Percentiles rank a stretch among this genome's conserved stretches.
Evolutionary conservation across 257 asterid species (phyloP).

Genomic region (Solanum dulcamara): DNA sequence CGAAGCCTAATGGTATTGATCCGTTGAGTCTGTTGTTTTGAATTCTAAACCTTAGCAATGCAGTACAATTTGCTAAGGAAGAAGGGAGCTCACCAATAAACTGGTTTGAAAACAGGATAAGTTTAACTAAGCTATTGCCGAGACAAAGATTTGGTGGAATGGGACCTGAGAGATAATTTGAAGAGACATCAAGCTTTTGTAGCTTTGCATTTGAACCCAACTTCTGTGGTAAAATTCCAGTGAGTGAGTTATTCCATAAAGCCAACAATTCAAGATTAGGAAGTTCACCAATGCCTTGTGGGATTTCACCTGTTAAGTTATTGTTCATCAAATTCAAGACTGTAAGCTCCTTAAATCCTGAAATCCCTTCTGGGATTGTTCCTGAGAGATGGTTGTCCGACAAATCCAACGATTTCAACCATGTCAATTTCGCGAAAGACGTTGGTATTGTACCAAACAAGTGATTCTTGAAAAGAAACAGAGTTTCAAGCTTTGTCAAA

Average conservation of each 20-base stretch:
- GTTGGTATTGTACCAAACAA: conserved; percentile 50
- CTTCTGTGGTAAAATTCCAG: conserved; percentile 58
- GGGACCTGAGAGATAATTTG: conserved; percentile 60
- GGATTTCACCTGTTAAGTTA: conserved; percentile 59
- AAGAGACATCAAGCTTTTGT: conserved; percentile 62
- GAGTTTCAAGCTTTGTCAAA: conserved; percentile 30
- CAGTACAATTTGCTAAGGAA: conserved; percentile 49
- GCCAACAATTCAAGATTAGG: conserved; percentile 43
- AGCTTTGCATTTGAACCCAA: conserved; percentile 64
- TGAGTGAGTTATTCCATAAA: conserved; percentile 76
- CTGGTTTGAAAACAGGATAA: conserved; percentile 63
- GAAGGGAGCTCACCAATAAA: conserved; percentile 57
- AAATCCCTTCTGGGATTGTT: conserved; percentile 37
- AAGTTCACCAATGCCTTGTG: conserved; percentile 58
- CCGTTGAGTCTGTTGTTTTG: conserved; percentile 75
- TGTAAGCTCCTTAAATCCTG: conserved; percentile 29
- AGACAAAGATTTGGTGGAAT: conserved; percentile 70
- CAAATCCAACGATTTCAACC: conserved; percentile 44
- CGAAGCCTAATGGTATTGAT: conserved; percentile 72
- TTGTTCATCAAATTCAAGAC: conserved; percentile 52
- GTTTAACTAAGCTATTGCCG: conserved; percentile 32
- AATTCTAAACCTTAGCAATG: conserved; percentile 46
- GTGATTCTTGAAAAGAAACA: conserved; percentile 47
- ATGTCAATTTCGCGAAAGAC: conserved; percentile 27
- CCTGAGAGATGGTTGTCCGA: conserved; percentile 68